Evolutionary conservation across 2,329 filamentous ascomycete genomes (phyloP), one percentile per base, ranked within the genome.

Genomic region (Sclerotinia glacialis): DNA sequence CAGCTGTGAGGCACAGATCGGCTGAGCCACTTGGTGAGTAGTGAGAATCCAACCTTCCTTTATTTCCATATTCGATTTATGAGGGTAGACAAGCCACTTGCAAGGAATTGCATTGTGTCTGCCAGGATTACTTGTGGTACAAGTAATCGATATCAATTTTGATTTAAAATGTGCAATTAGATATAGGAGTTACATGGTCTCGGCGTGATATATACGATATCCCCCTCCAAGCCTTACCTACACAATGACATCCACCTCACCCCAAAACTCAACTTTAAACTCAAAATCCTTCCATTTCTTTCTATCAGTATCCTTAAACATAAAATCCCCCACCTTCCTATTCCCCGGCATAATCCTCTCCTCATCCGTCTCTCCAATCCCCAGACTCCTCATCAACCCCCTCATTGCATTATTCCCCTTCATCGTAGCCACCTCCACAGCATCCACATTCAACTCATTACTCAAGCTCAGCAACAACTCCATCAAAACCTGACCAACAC

Each of bases 331-430:
- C 2, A 64, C 37, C 47, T 46, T 54, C n/a, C 21, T 54, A 31
- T n/a, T n/a, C 34, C 47, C 49, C 1, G 47, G 18, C 34, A 56
- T 18, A 11, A 23, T 54, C 12, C 55, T 64, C 16, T 71, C 65
- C 61, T 69, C 67, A 21, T 69, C 69, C 40, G 50, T 64, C 61
- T 66, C 68, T 50, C n/a, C 56, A 46, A 65, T 56, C 3, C 68
- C 68, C 14, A 71, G 34, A n/a, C 62, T 66, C 59, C n/a, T 63
- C 55, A 67, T 66, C 52, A 71, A n/a, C 6, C 53, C 63, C 40
- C 68, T 66, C 69, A 71, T 71, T 23, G 56, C 42, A 37, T 2
- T 44, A 64, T 71, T 70, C 7, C n/a, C 18, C 67, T 64, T 70
- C 67, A 69, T 67, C 9, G 69, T 70, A 18, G 65, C 68, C 16